Conservation (phyloP, 148 eudicot genomes). For the Rhododendron molle region DNA sequence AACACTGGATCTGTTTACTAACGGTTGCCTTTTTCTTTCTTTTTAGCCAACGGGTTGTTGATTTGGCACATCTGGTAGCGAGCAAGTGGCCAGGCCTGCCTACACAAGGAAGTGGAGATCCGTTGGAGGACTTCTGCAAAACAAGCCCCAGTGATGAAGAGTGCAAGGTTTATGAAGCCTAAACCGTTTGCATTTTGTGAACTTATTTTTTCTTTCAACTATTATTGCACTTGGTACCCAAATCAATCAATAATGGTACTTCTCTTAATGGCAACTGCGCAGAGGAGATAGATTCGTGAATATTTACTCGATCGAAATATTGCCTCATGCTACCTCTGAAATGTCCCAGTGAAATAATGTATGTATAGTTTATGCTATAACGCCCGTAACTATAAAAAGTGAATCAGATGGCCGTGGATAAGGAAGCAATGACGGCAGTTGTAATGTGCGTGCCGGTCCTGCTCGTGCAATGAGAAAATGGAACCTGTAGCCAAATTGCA, state of each 20-base stretch:
- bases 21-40: neutral
- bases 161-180: constrained; percentile 89
- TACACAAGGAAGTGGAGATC: constrained; percentile 64
- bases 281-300: neutral
- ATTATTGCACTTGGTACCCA: neutral
- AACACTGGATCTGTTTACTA: neutral
- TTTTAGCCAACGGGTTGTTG: constrained; percentile 92
- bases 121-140: constrained; percentile 92
- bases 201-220: neutral
- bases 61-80: constrained; percentile 93
- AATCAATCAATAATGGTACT: neutral
- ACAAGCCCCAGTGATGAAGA: constrained; percentile 89
- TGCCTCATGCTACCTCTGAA: neutral
- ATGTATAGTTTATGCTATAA: neutral
- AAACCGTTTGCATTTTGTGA: neutral
- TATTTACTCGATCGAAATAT: neutral
- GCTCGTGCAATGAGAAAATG: neutral
- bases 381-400: neutral
- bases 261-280: neutral
- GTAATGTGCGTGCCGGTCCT: neutral
- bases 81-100: constrained; percentile 78
- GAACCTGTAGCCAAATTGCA: neutral
- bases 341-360: neutral
- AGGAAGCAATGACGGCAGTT: neutral
- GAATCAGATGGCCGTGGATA: neutral